Conservation (phyloP, 2,329 filamentous ascomycete genomes). For the Onygenales sp. region DNA sequence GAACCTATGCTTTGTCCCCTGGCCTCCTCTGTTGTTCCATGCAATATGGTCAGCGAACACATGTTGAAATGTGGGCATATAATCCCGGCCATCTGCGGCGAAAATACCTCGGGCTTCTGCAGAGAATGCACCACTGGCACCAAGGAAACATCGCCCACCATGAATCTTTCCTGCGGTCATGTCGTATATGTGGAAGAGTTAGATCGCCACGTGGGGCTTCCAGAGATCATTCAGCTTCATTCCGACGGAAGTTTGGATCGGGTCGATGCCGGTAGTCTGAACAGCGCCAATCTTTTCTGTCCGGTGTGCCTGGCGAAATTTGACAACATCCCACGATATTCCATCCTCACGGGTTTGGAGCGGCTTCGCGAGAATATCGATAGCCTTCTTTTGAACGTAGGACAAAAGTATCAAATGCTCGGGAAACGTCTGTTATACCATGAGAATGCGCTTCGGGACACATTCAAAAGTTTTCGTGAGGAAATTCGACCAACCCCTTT, state of each 20-base stretch:
- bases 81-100: conserved; percentile 12
- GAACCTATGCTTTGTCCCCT: conserved; percentile 12
- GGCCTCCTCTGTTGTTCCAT: conserved; percentile 7
- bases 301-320: conserved; percentile 9
- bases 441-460: conserved; percentile 10
- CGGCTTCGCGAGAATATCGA: conserved; percentile 12
- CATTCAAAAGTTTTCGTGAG: conserved; percentile 10
- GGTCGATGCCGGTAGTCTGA: conserved; percentile 1
- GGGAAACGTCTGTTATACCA: conserved; percentile 10
- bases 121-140: conserved; percentile 6
- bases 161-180: conserved; percentile 12
- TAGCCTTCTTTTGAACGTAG: conserved; percentile 14
- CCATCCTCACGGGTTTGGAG: conserved; percentile 9
- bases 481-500: conserved; percentile 17
- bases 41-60: conserved; percentile 8
- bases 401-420: conserved; percentile 11
- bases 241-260: no score
- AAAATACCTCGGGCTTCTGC: conserved; percentile 9
- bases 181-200: conserved; percentile 8
- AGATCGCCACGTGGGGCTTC: conserved; percentile 7
- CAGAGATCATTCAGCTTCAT: no score
- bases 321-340: conserved; percentile 12
- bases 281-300: conserved; percentile 7
- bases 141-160: not conserved
- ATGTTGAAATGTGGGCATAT: conserved; percentile 12